phyloP scores from a whole-genome alignment of 257 asterid genomes.

The Apocynum venetum region DNA sequence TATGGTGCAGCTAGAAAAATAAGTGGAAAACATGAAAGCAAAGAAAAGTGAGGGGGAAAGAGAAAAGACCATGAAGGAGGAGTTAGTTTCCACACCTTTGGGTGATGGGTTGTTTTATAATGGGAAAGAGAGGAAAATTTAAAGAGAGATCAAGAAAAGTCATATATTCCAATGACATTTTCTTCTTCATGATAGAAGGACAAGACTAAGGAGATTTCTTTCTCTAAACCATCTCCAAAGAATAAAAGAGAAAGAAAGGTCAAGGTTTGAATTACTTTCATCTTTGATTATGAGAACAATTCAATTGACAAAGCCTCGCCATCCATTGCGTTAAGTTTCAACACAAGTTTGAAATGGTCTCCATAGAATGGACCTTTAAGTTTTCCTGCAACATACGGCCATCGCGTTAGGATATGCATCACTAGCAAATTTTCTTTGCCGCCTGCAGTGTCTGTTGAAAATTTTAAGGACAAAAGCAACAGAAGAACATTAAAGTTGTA shows the following conservation, averaged over 20 bases:
- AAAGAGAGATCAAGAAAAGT: neutral
- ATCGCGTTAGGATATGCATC: too few relatives aligned
- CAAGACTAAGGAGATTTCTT: too few relatives aligned
- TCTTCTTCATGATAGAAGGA: neutral
- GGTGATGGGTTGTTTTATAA: neutral
- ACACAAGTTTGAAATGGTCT: neutral
- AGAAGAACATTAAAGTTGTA: neutral
- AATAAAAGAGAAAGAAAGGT: neutral
- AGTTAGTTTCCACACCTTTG: neutral
- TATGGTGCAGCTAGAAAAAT: too few relatives aligned
- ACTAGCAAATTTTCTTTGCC: neutral
- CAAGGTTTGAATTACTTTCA: neutral
- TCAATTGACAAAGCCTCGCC: neutral
- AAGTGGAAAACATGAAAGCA: neutral
- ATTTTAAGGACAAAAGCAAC: neutral
- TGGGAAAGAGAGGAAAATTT: neutral
- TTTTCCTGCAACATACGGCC: too few relatives aligned
- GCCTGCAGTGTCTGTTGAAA: neutral
- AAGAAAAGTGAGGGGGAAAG: neutral
- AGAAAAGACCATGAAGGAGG: neutral
- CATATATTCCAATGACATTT: neutral
- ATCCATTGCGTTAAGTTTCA: neutral
- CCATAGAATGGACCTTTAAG: too few relatives aligned
- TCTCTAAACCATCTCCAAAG: too few relatives aligned
- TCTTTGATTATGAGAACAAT: neutral